Conservation (phyloP, 148 eudicot genomes). For the Euryodendron excelsum region DNA sequence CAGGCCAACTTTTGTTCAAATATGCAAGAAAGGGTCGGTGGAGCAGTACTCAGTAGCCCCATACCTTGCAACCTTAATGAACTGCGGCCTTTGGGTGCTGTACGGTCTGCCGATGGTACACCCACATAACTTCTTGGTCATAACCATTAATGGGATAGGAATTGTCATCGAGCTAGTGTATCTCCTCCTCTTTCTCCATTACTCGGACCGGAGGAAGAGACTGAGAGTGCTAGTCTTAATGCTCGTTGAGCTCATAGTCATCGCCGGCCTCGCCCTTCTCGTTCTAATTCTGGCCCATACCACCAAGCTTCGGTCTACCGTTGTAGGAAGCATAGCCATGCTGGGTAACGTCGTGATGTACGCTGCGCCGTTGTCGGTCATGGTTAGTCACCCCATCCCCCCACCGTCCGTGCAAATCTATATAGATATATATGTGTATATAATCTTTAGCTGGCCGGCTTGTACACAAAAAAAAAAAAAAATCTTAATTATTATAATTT, state of each 20-base stretch:
- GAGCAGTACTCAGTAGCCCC: conserved; percentile 82
- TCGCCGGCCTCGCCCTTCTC: conserved; percentile 43
- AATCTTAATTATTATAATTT: too few species aligned
- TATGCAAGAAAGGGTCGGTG: conserved; percentile 77
- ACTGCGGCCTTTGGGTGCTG: conserved; percentile 80
- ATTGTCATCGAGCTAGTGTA: conserved; percentile 55
- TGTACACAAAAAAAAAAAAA: too few species aligned
- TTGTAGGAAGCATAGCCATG: conserved; percentile 66
- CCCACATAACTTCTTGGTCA: conserved; percentile 63
- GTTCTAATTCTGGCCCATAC: conserved; percentile 52
- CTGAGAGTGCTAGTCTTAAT: conserved; percentile 39
- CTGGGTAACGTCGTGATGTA: conserved; percentile 71
- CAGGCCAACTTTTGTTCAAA: conserved; percentile 33
- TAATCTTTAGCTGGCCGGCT: too few species aligned
- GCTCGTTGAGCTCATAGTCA: conserved; percentile 38
- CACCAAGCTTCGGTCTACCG: conserved; percentile 51
- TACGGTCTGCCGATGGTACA: conserved; percentile 83
- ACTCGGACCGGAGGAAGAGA: conserved; percentile 49
- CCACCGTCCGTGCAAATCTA: too few species aligned
- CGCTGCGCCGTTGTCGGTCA: conserved; percentile 77
- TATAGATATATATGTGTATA: too few species aligned
- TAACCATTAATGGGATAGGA: conserved; percentile 76
- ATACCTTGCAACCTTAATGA: conserved; percentile 67
- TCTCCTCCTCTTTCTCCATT: conserved; percentile 50
- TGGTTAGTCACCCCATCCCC: conserved; percentile 40